Base-by-base conservation (phyloP, 345 rosid species). In the Euphorbia lathyris region DNA sequence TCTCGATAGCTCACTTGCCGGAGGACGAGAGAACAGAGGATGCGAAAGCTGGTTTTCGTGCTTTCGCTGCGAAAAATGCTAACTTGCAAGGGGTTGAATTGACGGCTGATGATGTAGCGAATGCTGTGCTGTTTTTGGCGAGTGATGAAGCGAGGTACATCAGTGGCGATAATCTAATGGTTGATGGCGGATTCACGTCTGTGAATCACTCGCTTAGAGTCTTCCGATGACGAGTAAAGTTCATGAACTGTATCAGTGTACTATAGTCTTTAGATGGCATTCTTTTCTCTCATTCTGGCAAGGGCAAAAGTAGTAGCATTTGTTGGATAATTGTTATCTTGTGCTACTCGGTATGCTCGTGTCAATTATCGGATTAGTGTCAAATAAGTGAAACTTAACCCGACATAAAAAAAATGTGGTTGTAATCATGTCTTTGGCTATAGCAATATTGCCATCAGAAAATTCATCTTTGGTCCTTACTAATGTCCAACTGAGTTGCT, bases 101-200 rank as follows among this genome's bases (percentile, higher is more conserved):
- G 82, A 86, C 87, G 0, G 60, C 82, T 12, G 79, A 78, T 59
- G 97, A 91, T 68, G 98, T 94, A 20, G 98, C 98, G 0, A 91
- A 90, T 45, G 88, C 95, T 0, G 93, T 91, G 63, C 86, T 94
- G 77, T 94, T 91, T 82, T 45, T 89, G 38, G 95, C 93, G 0
- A 90, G 93, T 23, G 92, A 94, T 26, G 98, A 94, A 40, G 85
- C 97, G 1, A 83, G 87, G 77, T 94, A 90, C n/a, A 70, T 91
- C 29, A 94, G 98, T 16, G 98, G 98, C 7, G 86, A 72, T 13
- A 91, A 94, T 79, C 82, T 94, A 63, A 81, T 89, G 94, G 83
- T 94, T 12, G 98, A 94, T 77, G 98, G 98, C 57, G 97, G 98
- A 9, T 89, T 94, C 78, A 82, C 90, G 20, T 42, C 74, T 69